A percentile compares a stretch with the other conserved stretches of the same genome.
Evolutionary conservation across 1,284 basidiomycete species (phyloP).

Genomic region (Trichosporon inkin): DNA sequence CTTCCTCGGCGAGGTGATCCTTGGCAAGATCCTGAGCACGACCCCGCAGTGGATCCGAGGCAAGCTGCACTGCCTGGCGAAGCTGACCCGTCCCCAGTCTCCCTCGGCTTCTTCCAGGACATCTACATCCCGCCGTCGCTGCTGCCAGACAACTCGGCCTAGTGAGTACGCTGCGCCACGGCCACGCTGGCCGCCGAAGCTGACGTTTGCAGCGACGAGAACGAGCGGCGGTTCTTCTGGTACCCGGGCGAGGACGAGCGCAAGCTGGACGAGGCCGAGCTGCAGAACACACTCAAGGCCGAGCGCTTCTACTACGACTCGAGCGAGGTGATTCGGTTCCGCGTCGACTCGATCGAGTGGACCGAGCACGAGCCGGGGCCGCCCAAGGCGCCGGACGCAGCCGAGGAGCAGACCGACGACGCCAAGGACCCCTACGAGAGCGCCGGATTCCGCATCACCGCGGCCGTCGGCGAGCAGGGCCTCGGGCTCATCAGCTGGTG

Average conservation of each 20-base stretch:
- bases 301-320: conserved; percentile 82
- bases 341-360: conserved; percentile 83
- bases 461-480: conserved; percentile 84
- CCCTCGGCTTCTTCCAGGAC: conserved; percentile 90
- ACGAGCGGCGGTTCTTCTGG: conserved; percentile 76
- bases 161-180: no score
- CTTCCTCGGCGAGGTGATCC: conserved; percentile 81
- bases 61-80: conserved; percentile 50
- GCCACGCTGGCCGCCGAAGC: no score
- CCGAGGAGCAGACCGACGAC: conserved; percentile 9
- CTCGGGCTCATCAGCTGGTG: conserved; percentile 63
- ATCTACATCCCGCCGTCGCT: conserved; percentile 67
- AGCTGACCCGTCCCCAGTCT: conserved; percentile 60
- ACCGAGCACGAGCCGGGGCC: conserved; percentile 88
- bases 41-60: conserved; percentile 77
- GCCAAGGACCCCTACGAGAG: conserved; percentile 16
- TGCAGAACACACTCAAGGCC: conserved; percentile 55
- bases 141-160: conserved; percentile 57
- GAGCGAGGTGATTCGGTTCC: conserved; percentile 77
- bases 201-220: conserved; percentile 20
- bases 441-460: conserved; percentile 40
- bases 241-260: conserved; percentile 57
- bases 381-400: conserved; percentile 51
- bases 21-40: conserved; percentile 80
- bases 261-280: conserved; percentile 53